Evolutionary conservation across 2,329 filamentous ascomycete genomes (phyloP).

Genomic region (Bipolaris zeicola): DNA sequence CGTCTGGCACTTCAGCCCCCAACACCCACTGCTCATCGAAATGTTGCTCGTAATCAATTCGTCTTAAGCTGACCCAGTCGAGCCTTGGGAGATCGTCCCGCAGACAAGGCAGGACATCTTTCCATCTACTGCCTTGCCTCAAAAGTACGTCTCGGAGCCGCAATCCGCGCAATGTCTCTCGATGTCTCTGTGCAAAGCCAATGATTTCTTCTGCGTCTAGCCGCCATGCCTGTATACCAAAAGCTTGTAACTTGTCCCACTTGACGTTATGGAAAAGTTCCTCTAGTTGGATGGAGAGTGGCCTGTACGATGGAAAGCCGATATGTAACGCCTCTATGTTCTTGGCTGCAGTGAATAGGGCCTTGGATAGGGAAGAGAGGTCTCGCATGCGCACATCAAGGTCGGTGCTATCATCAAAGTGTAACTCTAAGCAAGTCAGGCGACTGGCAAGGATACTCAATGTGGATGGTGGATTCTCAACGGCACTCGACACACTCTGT

Average conservation of each 20-base stretch:
- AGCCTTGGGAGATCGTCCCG: conserved; percentile 62
- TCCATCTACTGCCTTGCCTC: conserved; percentile 65
- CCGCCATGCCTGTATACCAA: conserved; percentile 70
- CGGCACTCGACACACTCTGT: conserved; percentile 60
- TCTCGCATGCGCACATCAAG: conserved; percentile 63
- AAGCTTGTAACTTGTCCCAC: conserved; percentile 66
- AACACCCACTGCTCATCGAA: conserved; percentile 56
- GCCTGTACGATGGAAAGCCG: conserved; percentile 64
- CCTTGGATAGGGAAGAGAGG: conserved; percentile 62
- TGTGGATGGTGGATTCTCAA: conserved; percentile 53
- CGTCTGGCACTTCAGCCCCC: conserved; percentile 57
- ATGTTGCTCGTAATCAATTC: conserved; percentile 64
- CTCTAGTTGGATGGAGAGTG: conserved; percentile 63
- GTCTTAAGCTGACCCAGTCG: conserved; percentile 66
- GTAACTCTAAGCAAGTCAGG: conserved; percentile 67
- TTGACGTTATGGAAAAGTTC: conserved; percentile 66
- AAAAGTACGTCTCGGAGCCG: conserved; percentile 66
- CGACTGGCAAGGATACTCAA: conserved; percentile 60
- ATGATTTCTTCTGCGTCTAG: conserved; percentile 66
- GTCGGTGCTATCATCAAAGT: conserved; percentile 64
- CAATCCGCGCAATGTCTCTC: conserved; percentile 62
- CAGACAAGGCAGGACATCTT: conserved; percentile 63
- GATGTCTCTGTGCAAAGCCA: conserved; percentile 60
- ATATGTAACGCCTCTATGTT: conserved; percentile 68
- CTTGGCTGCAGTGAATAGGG: conserved; percentile 63